Conservation (phyloP, 169 alveolate genomes). For the Cryptosporidium ryanae region DNA sequence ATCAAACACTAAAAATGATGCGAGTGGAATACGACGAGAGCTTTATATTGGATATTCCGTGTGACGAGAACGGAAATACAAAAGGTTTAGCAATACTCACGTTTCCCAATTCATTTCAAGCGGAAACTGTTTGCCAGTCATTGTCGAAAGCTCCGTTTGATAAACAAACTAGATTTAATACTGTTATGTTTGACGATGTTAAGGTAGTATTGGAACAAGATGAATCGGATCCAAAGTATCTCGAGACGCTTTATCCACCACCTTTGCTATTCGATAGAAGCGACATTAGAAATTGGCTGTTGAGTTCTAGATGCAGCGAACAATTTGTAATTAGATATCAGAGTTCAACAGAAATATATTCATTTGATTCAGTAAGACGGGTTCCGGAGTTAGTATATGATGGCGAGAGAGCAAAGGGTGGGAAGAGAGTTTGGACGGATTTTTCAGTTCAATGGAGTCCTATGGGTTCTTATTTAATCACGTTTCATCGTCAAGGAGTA, state of each 20-base stretch:
- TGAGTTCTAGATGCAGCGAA: conserved; percentile 86
- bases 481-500: conserved; percentile 89
- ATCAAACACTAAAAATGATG: conserved; percentile 77
- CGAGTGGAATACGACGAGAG: conserved; percentile 78
- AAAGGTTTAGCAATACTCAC: conserved; percentile 85
- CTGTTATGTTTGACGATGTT: conserved; percentile 84
- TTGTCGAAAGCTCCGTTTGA: conserved; percentile 72
- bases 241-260: conserved; percentile 79
- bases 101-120: conserved; percentile 82
- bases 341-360: conserved; percentile 87
- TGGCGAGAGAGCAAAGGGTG: conserved; percentile 89
- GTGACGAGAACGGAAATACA: conserved; percentile 78
- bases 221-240: conserved; percentile 81
- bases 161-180: conserved; percentile 73
- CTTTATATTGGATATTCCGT: conserved; percentile 79
- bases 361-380: conserved; percentile 89
- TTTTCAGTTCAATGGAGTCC: conserved; percentile 91
- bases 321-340: conserved; percentile 89
- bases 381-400: conserved; percentile 85
- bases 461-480: conserved; percentile 89
- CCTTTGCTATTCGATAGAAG: conserved; percentile 83
- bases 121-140: conserved; percentile 75
- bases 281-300: conserved; percentile 87
- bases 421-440: conserved; percentile 87
- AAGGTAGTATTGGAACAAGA: conserved; percentile 82